phyloP scores from a whole-genome alignment of 176 grass and related monocot genomes.

The Musa schizocarpa region DNA sequence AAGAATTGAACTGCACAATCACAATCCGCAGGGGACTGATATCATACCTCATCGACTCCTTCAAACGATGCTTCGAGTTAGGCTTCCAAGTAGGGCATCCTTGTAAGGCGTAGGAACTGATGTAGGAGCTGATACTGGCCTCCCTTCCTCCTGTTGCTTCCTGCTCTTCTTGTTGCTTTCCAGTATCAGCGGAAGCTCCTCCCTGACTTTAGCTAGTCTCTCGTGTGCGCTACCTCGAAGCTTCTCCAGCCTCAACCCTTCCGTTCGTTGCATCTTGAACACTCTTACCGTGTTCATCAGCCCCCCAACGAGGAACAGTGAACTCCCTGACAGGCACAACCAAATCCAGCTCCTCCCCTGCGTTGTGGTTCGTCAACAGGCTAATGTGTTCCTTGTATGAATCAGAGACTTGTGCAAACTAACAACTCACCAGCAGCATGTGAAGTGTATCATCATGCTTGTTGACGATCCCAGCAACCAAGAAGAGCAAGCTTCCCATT shows the following conservation, averaged over 20 bases:
- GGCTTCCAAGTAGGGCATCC: neutral
- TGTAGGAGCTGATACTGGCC: neutral
- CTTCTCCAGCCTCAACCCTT: constrained; percentile 51
- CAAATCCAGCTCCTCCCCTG: constrained; percentile 61
- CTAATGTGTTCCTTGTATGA: neutral
- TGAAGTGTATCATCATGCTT: constrained; percentile 12
- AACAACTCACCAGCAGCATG: constrained; percentile 29
- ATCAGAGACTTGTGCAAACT: neutral
- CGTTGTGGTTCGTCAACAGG: neutral
- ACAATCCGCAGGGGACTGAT: too few species aligned
- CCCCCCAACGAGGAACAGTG: constrained; percentile 48
- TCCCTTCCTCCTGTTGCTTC: neutral
- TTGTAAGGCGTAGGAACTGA: neutral
- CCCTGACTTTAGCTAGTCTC: constrained; percentile 41
- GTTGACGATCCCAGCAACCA: constrained; percentile 50
- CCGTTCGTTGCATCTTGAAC: constrained; percentile 85
- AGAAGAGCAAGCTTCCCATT: constrained; percentile 64
- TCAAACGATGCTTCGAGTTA: too few species aligned
- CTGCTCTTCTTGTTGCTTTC: constrained; percentile 27
- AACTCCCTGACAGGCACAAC: constrained; percentile 50
- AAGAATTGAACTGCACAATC: too few species aligned
- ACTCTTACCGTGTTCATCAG: constrained; percentile 71
- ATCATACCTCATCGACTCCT: too few species aligned
- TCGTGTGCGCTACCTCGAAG: constrained; percentile 58
- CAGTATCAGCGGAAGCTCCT: constrained; percentile 71